phyloP scores from a whole-genome alignment of 2,329 filamentous ascomycete species.

The Didymella sp. region DNA sequence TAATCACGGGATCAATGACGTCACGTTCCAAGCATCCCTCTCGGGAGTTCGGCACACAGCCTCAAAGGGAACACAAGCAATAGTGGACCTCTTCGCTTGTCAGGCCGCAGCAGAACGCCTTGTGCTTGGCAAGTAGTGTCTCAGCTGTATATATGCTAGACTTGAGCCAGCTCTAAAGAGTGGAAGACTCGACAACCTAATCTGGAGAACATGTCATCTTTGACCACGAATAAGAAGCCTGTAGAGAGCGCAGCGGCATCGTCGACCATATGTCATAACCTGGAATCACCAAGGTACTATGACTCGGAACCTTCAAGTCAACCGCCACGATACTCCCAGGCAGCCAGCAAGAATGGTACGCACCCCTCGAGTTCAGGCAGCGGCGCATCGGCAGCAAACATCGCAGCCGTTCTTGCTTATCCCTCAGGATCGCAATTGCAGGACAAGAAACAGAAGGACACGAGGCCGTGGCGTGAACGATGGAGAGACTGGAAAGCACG shows the following conservation, averaged over 20 bases:
- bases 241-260: background rate
- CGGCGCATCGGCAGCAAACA: slow-evolving; percentile 1
- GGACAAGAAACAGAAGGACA: background rate
- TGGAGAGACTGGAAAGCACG: slow-evolving; percentile 9
- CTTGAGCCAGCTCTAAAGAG: background rate
- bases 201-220: background rate
- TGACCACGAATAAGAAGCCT: background rate
- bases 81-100: background rate
- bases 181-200: background rate
- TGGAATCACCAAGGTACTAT: background rate
- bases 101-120: background rate
- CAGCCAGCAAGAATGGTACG: background rate
- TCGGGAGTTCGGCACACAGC: background rate
- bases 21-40: background rate
- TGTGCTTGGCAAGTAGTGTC: background rate
- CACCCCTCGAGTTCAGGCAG: background rate
- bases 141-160: background rate
- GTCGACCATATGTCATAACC: background rate
- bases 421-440: background rate
- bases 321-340: background rate
- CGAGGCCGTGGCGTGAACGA: slow-evolving; percentile 4
- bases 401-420: slow-evolving; percentile 8
- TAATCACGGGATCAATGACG: background rate
- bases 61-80: background rate
- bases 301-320: slow-evolving; percentile 6